phyloP scores from a whole-genome alignment of 2,329 filamentous ascomycete species.

The Curvularia hawaiiensis region DNA sequence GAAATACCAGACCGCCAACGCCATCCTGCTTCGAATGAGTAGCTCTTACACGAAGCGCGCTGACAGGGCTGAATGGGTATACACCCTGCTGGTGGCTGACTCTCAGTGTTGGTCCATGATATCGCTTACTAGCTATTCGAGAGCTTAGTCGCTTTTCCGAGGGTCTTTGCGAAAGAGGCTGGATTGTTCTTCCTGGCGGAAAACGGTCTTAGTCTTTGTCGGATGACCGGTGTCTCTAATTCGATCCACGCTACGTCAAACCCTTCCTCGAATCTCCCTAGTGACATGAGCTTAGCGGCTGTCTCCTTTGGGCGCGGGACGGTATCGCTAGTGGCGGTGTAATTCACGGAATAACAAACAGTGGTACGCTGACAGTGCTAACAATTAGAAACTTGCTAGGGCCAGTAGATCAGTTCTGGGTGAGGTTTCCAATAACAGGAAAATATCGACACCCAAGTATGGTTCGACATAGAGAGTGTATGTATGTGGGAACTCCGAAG shows the following conservation, averaged over 20 bases:
- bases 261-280: constrained; percentile 13
- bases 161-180: constrained; percentile 9
- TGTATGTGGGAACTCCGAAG: neutral
- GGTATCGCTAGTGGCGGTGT: constrained; percentile 11
- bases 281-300: constrained; percentile 12
- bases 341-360: constrained; percentile 5
- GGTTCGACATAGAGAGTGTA: neutral
- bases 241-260: constrained; percentile 4
- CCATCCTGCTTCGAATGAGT: constrained; percentile 21
- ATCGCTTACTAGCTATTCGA: neutral
- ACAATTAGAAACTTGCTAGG: neutral
- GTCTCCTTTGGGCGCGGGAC: constrained; percentile 11
- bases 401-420: neutral
- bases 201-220: constrained; percentile 4
- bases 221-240: constrained; percentile 13
- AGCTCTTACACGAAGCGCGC: constrained; percentile 14
- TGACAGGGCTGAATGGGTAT: constrained; percentile 6
- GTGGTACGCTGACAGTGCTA: neutral
- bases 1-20: constrained; percentile 10
- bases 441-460: neutral
- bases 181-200: neutral
- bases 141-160: neutral
- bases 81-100: constrained; percentile 7
- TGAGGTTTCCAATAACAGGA: neutral
- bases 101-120: neutral